Conservation (phyloP, 805 yeast genomes). For the Spathaspora hagerdaliae region DNA sequence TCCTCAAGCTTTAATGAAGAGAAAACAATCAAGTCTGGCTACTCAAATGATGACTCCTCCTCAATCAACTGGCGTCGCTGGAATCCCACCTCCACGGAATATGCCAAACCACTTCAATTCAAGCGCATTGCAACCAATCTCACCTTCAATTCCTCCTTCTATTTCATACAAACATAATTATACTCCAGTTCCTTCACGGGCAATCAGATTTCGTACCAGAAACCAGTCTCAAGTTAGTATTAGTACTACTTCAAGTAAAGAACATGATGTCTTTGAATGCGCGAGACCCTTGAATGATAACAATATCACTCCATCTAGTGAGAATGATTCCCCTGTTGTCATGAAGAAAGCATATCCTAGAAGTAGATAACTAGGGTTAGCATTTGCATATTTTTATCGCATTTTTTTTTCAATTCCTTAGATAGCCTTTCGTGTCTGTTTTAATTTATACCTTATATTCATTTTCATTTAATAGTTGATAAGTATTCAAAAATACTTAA, state of each 20-base stretch:
- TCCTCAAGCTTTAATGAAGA: neutral
- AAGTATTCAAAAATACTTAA: too few relatives aligned
- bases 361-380: too few relatives aligned
- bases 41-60: neutral
- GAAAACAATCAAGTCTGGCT: neutral
- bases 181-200: neutral
- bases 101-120: slow-evolving; percentile 2
- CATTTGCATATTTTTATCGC: too few relatives aligned
- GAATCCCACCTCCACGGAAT: neutral
- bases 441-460: too few relatives aligned
- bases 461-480: too few relatives aligned
- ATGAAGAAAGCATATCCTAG: neutral
- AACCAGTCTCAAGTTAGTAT: slow-evolving; percentile 18
- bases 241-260: slow-evolving; percentile 13
- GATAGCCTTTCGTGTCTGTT: too few relatives aligned
- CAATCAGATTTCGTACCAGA: neutral
- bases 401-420: too few relatives aligned
- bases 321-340: slow-evolving; percentile 15
- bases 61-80: neutral
- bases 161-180: neutral
- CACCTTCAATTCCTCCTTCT: neutral
- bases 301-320: slow-evolving; percentile 30
- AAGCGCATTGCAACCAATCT: neutral
- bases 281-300: neutral
- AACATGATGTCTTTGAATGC: neutral